phyloP scores from a whole-genome alignment of 306 rosid genomes.

The Vigna radiata region DNA sequence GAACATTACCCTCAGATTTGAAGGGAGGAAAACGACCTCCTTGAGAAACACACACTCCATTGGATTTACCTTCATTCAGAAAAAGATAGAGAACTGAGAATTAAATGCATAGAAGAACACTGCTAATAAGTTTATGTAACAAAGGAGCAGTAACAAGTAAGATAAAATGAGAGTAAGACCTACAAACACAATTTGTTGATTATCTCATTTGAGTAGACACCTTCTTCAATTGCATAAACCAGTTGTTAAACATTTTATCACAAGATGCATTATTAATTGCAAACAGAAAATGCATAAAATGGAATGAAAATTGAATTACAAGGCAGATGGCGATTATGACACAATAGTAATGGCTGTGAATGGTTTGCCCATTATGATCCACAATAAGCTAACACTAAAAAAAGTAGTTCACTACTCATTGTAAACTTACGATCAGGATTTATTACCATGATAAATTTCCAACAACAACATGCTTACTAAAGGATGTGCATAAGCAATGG shows the following conservation, averaged over 20 bases:
- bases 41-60: slow-evolving; percentile 80
- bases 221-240: slow-evolving; percentile 21
- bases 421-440: neutral
- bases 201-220: neutral
- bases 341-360: slow-evolving; percentile 3
- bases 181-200: neutral
- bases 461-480: slow-evolving; percentile 1
- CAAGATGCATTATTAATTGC: neutral
- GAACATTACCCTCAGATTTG: slow-evolving; percentile 77
- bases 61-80: slow-evolving; percentile 61
- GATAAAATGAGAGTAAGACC: slow-evolving; percentile 4
- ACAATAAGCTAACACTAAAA: slow-evolving; percentile 2
- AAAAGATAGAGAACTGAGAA: slow-evolving; percentile 11
- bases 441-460: slow-evolving; percentile 3
- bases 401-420: neutral
- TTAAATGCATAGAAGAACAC: neutral
- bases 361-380: neutral
- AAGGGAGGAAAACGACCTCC: slow-evolving; percentile 88
- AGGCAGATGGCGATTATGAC: neutral
- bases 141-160: slow-evolving; percentile 12
- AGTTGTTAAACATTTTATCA: slow-evolving; percentile 17
- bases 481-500: neutral
- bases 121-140: neutral
- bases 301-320: neutral
- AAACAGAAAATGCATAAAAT: neutral